Conservation (phyloP, 176 grass and related monocot genomes). For the Alloteropsis semialata region DNA sequence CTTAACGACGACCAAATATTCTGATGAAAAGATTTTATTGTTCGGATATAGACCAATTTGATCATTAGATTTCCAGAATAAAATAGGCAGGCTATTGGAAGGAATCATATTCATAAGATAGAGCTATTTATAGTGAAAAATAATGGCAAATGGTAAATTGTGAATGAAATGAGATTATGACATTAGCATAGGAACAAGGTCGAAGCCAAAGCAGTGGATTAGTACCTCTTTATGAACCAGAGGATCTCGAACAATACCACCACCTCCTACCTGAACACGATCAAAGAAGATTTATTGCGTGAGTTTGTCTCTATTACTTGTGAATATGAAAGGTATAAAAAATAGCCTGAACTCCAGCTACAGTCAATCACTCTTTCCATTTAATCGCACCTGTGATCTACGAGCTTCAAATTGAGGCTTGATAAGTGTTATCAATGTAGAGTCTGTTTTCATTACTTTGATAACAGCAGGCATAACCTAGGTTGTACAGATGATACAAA, state of each 20-base stretch:
- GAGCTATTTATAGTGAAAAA: not conserved
- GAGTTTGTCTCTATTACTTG: not conserved
- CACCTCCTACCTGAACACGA: conserved; percentile 69
- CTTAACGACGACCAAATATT: not conserved
- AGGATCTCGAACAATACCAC: conserved; percentile 92
- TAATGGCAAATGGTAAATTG: not conserved
- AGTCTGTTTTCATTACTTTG: conserved; percentile 89
- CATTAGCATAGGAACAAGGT: not conserved
- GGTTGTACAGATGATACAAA: conserved; percentile 15
- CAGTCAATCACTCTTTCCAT: not conserved
- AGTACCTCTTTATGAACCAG: conserved; percentile 90
- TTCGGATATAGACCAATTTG: not conserved
- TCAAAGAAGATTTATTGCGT: conserved; percentile 4
- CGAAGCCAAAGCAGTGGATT: not conserved
- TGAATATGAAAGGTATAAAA: not conserved
- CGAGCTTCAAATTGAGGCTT: conserved; percentile 97
- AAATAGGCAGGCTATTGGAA: not conserved
- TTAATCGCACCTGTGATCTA: conserved; percentile 58
- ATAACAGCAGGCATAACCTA: conserved; percentile 96
- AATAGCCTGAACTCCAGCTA: not conserved
- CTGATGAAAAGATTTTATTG: not conserved
- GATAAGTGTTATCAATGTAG: conserved; percentile 78
- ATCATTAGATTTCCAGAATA: not conserved
- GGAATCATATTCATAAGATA: not conserved
- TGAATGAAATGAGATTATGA: not conserved